Conservation (phyloP, 2,329 filamentous ascomycete species). For the Exophiala dermatitidis region DNA sequence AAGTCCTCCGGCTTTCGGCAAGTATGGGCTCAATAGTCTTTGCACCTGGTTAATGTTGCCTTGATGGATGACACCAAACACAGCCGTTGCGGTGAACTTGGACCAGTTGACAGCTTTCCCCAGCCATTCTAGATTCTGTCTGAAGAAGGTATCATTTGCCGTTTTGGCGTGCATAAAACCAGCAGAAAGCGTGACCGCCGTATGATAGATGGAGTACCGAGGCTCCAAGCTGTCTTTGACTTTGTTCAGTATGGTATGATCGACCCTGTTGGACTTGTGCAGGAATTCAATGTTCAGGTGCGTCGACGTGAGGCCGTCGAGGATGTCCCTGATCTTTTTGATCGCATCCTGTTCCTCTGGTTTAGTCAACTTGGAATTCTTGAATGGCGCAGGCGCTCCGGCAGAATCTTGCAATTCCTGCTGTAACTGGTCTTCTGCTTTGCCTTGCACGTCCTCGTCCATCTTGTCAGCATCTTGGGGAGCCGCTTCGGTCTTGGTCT, state of each 20-base stretch:
- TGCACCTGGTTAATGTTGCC: constrained; percentile 90
- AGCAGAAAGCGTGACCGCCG: constrained; percentile 92
- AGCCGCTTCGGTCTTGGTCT: constrained; percentile 38
- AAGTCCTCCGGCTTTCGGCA: constrained; percentile 61
- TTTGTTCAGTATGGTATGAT: constrained; percentile 89
- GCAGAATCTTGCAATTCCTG: constrained; percentile 44
- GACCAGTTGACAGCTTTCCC: constrained; percentile 99
- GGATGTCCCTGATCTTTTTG: constrained; percentile 52
- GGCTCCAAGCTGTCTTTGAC: constrained; percentile 92
- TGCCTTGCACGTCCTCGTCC: constrained; percentile 47
- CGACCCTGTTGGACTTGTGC: constrained; percentile 89
- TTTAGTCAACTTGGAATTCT: constrained; percentile 40
- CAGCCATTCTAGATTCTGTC: constrained; percentile 94
- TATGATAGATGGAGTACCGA: constrained; percentile 97
- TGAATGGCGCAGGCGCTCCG: constrained; percentile 43
- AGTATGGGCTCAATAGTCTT: constrained; percentile 88
- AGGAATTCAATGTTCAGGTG: constrained; percentile 93
- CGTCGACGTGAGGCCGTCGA: constrained; percentile 88
- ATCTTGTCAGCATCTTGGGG: constrained; percentile 28
- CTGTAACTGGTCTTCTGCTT: constrained; percentile 46
- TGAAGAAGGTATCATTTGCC: constrained; percentile 96
- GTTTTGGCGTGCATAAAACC: constrained; percentile 99
- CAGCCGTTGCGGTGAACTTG: constrained; percentile 95
- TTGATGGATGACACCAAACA: constrained; percentile 90
- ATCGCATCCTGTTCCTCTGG: constrained; percentile 48